Percentiles rank a stretch among this genome's conserved stretches.
phyloP scores from a whole-genome alignment of 306 rosid species.

The Cicer yamashitae region DNA sequence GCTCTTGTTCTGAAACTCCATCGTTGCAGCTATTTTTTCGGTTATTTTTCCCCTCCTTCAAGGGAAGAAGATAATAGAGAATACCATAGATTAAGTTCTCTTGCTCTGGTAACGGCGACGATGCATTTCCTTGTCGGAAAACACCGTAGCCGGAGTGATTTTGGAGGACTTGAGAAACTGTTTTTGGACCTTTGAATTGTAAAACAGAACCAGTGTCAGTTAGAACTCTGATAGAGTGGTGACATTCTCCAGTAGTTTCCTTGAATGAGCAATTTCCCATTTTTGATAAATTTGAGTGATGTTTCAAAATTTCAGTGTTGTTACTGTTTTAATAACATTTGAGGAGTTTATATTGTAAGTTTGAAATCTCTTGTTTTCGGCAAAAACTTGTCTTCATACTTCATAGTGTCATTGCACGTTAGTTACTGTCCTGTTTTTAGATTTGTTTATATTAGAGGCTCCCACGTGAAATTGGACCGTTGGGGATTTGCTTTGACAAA shows the following conservation, averaged over 20 bases:
- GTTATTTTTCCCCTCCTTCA: neutral
- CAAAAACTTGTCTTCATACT: constrained; percentile 20
- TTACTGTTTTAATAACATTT: neutral
- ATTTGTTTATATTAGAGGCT: constrained; percentile 44
- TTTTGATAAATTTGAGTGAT: constrained; percentile 39
- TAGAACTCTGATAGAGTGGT: constrained; percentile 60
- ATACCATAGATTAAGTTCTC: constrained; percentile 57
- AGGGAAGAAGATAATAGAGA: constrained; percentile 73
- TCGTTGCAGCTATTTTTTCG: neutral
- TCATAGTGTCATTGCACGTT: constrained; percentile 45
- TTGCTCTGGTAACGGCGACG: constrained; percentile 50
- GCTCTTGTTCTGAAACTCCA: constrained; percentile 26
- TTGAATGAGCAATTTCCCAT: constrained; percentile 82
- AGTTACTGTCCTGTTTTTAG: constrained; percentile 25
- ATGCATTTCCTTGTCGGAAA: constrained; percentile 59
- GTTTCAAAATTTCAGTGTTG: constrained; percentile 1
- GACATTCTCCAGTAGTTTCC: constrained; percentile 57
- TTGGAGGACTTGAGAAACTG: constrained; percentile 63
- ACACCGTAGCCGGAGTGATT: constrained; percentile 58
- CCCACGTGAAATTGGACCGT: constrained; percentile 79
- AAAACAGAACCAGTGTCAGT: constrained; percentile 62
- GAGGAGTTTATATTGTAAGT: constrained; percentile 37
- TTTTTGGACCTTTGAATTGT: constrained; percentile 64
- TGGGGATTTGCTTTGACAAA: constrained; percentile 50
- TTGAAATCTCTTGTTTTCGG: constrained; percentile 35